Conservation (phyloP, 129 eudicot genomes). For the Arctium minus region DNA sequence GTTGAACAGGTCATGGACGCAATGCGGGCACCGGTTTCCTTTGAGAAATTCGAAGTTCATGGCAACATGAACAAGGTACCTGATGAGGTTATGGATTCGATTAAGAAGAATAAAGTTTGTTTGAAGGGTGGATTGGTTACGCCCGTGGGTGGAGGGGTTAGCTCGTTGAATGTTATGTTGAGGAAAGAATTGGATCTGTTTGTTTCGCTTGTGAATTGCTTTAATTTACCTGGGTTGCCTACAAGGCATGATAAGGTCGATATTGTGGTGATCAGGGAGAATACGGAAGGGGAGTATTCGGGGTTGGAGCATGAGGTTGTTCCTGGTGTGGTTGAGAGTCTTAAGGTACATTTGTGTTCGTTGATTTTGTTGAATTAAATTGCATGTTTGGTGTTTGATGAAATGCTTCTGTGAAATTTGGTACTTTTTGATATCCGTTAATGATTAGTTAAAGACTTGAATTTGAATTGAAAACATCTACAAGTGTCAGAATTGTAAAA, state of each 20-base stretch:
- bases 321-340: constrained; percentile 86
- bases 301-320: constrained; percentile 89
- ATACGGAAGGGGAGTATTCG: constrained; percentile 84
- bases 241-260: constrained; percentile 76
- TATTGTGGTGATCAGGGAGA: constrained; percentile 87
- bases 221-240: constrained; percentile 63
- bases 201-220: constrained; percentile 73
- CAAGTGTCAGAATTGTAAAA: too few relatives aligned
- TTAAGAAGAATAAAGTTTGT: constrained; percentile 70
- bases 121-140: constrained; percentile 63
- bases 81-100: constrained; percentile 50
- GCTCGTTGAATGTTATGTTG: constrained; percentile 53
- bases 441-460: neutral
- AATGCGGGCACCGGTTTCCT: constrained; percentile 70
- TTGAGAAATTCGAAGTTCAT: constrained; percentile 64
- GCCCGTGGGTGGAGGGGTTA: constrained; percentile 76
- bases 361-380: neutral
- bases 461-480: neutral
- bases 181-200: constrained; percentile 61
- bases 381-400: constrained; percentile 13
- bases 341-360: constrained; percentile 40
- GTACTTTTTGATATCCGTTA: neutral
- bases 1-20: constrained; percentile 77
- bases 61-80: constrained; percentile 70
- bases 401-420: constrained; percentile 13